A percentile compares a stretch with the other conserved stretches of the same genome.
These are phyloP conservation scores for Apiospora sp. DNA, from an alignment of 2,329 filamentous ascomycete genomes.

Conservation along the genomic window DNA sequence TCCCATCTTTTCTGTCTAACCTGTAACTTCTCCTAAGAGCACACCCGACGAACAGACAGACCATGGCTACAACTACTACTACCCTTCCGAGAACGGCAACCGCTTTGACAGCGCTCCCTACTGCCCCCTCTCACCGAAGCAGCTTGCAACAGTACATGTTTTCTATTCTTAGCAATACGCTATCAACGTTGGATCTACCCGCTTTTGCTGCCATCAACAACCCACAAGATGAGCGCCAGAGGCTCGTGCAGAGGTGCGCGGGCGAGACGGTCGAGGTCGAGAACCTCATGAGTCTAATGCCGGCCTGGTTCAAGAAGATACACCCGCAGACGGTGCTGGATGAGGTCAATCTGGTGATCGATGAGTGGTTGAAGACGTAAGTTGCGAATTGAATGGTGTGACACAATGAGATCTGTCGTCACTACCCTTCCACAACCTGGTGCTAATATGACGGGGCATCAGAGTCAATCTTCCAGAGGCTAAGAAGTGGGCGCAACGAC, in stretches of 20 bases:
- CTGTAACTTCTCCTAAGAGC: too few relatives aligned
- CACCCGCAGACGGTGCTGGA: slow-evolving; percentile 28
- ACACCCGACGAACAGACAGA: too few relatives aligned
- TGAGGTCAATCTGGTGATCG: slow-evolving; percentile 37
- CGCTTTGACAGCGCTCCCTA: neutral
- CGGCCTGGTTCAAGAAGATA: slow-evolving; percentile 2
- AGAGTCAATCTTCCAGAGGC: slow-evolving; percentile 38
- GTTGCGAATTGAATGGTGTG: neutral
- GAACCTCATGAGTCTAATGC: slow-evolving; percentile 18
- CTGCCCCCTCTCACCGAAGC: neutral
- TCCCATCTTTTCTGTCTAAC: too few relatives aligned
- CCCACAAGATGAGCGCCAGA: neutral
- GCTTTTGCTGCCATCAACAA: neutral
- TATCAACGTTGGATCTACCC: neutral
- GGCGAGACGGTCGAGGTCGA: neutral
- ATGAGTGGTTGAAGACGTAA: slow-evolving; percentile 40
- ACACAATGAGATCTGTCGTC: too few relatives aligned
- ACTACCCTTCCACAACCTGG: neutral
- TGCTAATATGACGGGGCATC: slow-evolving; percentile 24
- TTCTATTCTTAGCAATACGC: neutral
- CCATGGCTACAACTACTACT: neutral
- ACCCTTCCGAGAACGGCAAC: neutral
- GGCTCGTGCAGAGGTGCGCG: neutral
- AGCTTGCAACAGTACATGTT: neutral
- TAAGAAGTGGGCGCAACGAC: slow-evolving; percentile 40